phyloP scores from a whole-genome alignment of 306 rosid species.

The Inga laurina region DNA sequence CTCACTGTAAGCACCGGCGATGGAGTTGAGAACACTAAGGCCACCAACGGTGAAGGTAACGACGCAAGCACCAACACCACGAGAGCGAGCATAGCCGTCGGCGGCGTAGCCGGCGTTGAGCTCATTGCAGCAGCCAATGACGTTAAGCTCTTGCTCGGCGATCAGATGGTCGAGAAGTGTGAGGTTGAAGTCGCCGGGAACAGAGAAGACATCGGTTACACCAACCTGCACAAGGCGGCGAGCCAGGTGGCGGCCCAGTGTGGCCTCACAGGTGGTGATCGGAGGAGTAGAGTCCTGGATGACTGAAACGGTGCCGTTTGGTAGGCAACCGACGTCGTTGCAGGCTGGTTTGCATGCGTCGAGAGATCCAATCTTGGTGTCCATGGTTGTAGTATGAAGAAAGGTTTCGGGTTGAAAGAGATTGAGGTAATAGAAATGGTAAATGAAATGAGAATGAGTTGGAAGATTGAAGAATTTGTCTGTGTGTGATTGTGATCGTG shows the following conservation, averaged over 20 bases:
- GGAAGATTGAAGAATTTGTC: too few species aligned
- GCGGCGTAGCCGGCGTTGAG: constrained; percentile 96
- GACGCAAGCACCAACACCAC: constrained; percentile 93
- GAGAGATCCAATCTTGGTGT: constrained; percentile 53
- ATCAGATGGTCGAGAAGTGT: constrained; percentile 79
- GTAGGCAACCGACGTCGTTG: constrained; percentile 49
- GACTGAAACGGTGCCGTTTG: constrained; percentile 16
- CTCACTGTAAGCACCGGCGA: constrained; percentile 93
- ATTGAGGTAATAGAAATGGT: background rate
- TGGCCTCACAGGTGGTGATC: constrained; percentile 45
- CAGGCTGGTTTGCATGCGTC: constrained; percentile 33
- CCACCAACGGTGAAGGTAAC: constrained; percentile 91
- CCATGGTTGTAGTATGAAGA: constrained; percentile 40
- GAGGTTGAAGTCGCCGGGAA: constrained; percentile 93
- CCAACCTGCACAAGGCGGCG: constrained; percentile 81
- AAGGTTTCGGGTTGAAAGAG: background rate
- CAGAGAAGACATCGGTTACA: constrained; percentile 80
- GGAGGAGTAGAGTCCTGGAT: constrained; percentile 34
- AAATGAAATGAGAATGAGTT: background rate
- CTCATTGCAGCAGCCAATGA: constrained; percentile 87
- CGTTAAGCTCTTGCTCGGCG: constrained; percentile 64
- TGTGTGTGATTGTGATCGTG: background rate
- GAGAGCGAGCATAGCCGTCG: constrained; percentile 80
- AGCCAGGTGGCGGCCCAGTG: constrained; percentile 86
- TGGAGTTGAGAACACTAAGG: constrained; percentile 78